phyloP scores from a whole-genome alignment of 352 stramenopile species.

The Phytophthora cactorum region DNA sequence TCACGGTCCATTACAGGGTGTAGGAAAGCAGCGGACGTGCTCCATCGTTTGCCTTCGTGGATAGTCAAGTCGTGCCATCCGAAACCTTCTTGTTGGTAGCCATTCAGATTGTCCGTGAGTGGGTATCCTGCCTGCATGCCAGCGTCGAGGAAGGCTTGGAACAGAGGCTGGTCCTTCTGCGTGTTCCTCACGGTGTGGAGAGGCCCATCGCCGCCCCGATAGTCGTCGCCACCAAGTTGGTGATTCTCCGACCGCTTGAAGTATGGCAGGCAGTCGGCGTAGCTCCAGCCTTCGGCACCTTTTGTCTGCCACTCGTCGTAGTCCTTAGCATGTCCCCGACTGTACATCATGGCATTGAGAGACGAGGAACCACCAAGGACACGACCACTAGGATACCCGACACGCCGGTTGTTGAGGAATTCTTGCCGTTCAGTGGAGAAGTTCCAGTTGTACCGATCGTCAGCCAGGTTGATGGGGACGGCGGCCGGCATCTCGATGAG shows the following conservation, averaged over 20 bases:
- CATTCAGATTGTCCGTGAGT: constrained; percentile 86
- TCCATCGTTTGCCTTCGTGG: constrained; percentile 78
- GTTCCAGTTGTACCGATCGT: constrained; percentile 89
- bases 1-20: constrained; percentile 59
- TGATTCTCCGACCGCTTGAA: constrained; percentile 84
- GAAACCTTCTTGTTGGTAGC: constrained; percentile 86
- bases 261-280: constrained; percentile 84
- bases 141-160: constrained; percentile 86
- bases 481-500: constrained; percentile 89
- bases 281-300: constrained; percentile 79
- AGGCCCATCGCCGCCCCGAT: constrained; percentile 75
- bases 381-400: constrained; percentile 80
- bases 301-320: constrained; percentile 84
- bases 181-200: constrained; percentile 70
- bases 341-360: constrained; percentile 91
- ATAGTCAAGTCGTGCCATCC: constrained; percentile 89
- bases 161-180: constrained; percentile 76
- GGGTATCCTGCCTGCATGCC: constrained; percentile 81
- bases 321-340: constrained; percentile 81
- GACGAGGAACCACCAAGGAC: constrained; percentile 89
- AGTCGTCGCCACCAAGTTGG: constrained; percentile 68
- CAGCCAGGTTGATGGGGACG: constrained; percentile 80
- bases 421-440: constrained; percentile 86
- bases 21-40: constrained; percentile 66
- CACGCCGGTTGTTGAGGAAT: constrained; percentile 74